Evolutionary conservation across 2,329 filamentous ascomycete species (phyloP), one percentile per base, ranked within the genome.

Genomic region (Colletotrichum sp.): DNA sequence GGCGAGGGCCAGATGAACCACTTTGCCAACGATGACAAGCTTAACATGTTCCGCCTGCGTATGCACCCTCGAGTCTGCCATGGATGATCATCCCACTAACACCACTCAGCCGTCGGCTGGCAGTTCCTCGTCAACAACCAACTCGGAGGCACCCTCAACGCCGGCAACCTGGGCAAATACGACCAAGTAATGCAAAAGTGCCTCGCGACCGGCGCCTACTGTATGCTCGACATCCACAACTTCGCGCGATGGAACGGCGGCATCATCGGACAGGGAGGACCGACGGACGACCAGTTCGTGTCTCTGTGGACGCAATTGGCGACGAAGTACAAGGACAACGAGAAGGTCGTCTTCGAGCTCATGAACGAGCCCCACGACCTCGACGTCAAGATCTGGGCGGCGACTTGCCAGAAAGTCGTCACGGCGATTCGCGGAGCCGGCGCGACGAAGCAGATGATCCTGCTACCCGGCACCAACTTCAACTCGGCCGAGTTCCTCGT

Each of bases 361-460:
- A 94, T 94, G 92, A 95, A 94, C 83, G 93, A 93, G 83, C 92
- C 93, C 18, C 91, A 93, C 81, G 89, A 92, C 68, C 82, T 90
- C 71, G 88, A 92, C 79, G 86, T 93, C 78, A 82, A 80, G 30
- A 82, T 84, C 2, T 94, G 93, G 93, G 91, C 90, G 1, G 81
- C 86, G 6, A 92, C 90, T 0, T 90, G 91, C 76, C 93, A 94
- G 80, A 87, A 86, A 14, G 92, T 87, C 18, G 93, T 95, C 2
- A 92, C 89, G 1, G 93, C 92, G 5, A 94, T 95, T 79, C 90
- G 93, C 59, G 82, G 88, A 57, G 89, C 91, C 4, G 93, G 92
- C n/a, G 92, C 92, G n/a, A 88, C 85, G 1, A 84, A 84, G 24
- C 91, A 94, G 77, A 89, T 91, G 80, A 93, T 94, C 78, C 86